Conservation (phyloP, 106 monocot genomes). For the Dioscorea alata region DNA sequence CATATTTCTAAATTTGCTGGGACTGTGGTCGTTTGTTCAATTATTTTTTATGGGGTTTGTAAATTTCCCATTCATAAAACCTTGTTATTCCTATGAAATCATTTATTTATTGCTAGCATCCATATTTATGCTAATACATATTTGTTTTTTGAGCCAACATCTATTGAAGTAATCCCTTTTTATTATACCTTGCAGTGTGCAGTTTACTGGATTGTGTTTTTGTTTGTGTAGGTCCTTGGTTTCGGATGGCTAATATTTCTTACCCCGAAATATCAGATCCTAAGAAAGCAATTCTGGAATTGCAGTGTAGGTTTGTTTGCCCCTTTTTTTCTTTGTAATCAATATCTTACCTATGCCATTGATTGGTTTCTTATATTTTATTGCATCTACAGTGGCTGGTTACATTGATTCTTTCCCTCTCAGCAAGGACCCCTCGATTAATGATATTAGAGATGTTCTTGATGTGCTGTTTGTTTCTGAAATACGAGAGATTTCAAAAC, state of each 20-base stretch:
- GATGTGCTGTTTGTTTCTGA: slow-evolving; percentile 58
- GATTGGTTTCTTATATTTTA: background rate
- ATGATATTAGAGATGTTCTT: slow-evolving; percentile 66
- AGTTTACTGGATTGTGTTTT: background rate
- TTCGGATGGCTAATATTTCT: slow-evolving; percentile 60
- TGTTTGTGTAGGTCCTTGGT: slow-evolving; percentile 75
- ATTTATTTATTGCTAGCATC: too few relatives aligned
- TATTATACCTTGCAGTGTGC: background rate
- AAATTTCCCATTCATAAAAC: too few relatives aligned
- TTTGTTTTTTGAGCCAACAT: too few relatives aligned
- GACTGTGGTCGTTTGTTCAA: too few relatives aligned
- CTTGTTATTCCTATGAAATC: too few relatives aligned
- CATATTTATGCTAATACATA: too few relatives aligned
- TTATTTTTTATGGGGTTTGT: too few relatives aligned
- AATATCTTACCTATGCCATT: background rate
- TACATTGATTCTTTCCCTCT: slow-evolving; percentile 43
- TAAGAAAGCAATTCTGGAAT: slow-evolving; percentile 51
- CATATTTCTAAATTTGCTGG: too few relatives aligned
- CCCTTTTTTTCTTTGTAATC: background rate
- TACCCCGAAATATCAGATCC: slow-evolving; percentile 72
- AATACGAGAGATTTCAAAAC: slow-evolving; percentile 46
- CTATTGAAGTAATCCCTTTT: too few relatives aligned
- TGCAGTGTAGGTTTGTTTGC: slow-evolving; percentile 43
- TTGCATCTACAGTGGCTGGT: slow-evolving; percentile 56
- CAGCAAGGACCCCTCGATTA: slow-evolving; percentile 10